Percentiles rank a stretch among this genome's conserved stretches.
phyloP scores from a whole-genome alignment of 2,329 filamentous ascomycete species.

The Geoglossum cookeanum region DNA sequence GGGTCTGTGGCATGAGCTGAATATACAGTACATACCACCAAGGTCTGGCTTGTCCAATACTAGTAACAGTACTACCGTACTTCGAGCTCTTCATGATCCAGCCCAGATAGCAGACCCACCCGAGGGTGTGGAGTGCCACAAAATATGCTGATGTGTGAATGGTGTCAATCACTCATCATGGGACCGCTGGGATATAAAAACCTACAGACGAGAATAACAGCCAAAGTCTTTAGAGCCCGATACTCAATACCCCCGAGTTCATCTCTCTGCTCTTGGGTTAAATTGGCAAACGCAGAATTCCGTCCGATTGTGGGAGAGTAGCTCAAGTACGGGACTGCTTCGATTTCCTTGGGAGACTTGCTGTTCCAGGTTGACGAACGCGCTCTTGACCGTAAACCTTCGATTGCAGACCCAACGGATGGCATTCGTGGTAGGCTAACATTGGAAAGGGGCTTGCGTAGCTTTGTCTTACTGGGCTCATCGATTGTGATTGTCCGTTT shows the following conservation, averaged over 20 bases:
- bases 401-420: background rate
- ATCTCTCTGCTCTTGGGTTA: constrained; percentile 80
- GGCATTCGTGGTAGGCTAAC: background rate
- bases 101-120: constrained; percentile 51
- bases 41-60: constrained; percentile 39
- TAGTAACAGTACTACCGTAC: constrained; percentile 47
- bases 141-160: constrained; percentile 39
- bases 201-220: constrained; percentile 45
- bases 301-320: constrained; percentile 83
- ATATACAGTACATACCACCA: constrained; percentile 47
- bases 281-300: constrained; percentile 78
- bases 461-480: constrained; percentile 33
- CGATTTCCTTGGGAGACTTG: constrained; percentile 33
- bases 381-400: constrained; percentile 8
- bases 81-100: constrained; percentile 52
- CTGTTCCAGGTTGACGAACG: constrained; percentile 35
- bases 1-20: constrained; percentile 4
- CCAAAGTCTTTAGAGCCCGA: constrained; percentile 70
- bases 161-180: background rate
- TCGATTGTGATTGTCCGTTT: constrained; percentile 46
- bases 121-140: constrained; percentile 63
- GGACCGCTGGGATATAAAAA: background rate
- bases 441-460: constrained; percentile 21
- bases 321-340: constrained; percentile 72
- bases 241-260: constrained; percentile 96